These are phyloP conservation scores for Paracamarosporium sp. DNA, from an alignment of 2,329 filamentous ascomycete genomes.

Conservation along the genomic window DNA sequence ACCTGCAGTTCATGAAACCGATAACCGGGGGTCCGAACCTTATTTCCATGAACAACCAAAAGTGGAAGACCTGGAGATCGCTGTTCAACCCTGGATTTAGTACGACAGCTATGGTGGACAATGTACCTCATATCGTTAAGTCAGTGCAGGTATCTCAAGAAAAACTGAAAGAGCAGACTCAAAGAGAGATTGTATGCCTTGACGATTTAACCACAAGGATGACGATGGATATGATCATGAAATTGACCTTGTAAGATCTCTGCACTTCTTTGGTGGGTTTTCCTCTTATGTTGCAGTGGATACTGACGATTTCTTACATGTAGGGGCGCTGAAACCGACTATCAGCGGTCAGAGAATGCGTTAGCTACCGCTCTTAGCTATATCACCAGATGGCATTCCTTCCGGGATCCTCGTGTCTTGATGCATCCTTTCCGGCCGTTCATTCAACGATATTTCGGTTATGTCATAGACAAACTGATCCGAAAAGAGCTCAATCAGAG, in stretches of 20 bases:
- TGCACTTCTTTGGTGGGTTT: neutral
- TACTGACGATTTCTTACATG: neutral
- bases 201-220: slow-evolving; percentile 15
- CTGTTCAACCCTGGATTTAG: slow-evolving; percentile 17
- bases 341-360: slow-evolving; percentile 13
- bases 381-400: slow-evolving; percentile 17
- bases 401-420: slow-evolving; percentile 13
- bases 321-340: slow-evolving; percentile 9
- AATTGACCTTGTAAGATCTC: slow-evolving; percentile 13
- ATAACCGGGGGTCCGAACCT: slow-evolving; percentile 15
- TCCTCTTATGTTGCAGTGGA: neutral
- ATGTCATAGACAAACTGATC: slow-evolving; percentile 7
- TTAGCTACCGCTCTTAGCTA: slow-evolving; percentile 5
- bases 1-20: slow-evolving; percentile 1
- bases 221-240: slow-evolving; percentile 18
- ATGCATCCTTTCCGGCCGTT: slow-evolving; percentile 14
- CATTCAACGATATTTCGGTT: slow-evolving; percentile 10
- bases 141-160: slow-evolving; percentile 16
- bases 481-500: slow-evolving; percentile 10
- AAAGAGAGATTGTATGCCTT: slow-evolving; percentile 9
- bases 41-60: slow-evolving; percentile 15
- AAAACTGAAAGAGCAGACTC: slow-evolving; percentile 3
- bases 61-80: slow-evolving; percentile 33
- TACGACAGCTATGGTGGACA: slow-evolving; percentile 55
- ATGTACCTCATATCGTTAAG: slow-evolving; percentile 14